Percentiles rank a stretch among this genome's conserved stretches.
Conservation (phyloP, 2,329 filamentous ascomycete species). For the Xylaria digitata region DNA sequence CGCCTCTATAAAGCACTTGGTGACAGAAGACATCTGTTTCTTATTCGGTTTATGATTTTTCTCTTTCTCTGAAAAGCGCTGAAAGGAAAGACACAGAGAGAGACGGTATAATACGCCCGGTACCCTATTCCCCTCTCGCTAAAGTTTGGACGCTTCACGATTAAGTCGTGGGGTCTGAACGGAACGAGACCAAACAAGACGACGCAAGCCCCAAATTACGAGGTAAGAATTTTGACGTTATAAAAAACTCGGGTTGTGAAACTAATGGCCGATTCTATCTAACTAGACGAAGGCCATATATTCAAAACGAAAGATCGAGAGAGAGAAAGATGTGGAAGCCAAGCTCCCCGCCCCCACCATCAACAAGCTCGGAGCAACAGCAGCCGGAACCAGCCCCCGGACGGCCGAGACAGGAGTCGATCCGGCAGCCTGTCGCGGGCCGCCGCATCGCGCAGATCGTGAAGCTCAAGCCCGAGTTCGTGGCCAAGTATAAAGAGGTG, state of each 20-base stretch:
- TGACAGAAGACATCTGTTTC: not conserved
- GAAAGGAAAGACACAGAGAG: too few species aligned
- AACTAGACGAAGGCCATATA: not conserved
- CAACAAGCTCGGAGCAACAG: conserved; percentile 18
- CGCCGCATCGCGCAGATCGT: conserved; percentile 77
- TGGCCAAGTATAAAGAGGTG: conserved; percentile 77
- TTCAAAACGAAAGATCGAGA: not conserved
- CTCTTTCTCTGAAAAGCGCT: too few species aligned
- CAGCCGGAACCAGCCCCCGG: conserved; percentile 27
- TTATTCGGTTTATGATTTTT: not conserved
- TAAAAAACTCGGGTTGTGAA: not conserved
- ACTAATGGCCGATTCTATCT: not conserved
- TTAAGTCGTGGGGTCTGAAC: too few species aligned
- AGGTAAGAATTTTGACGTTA: not conserved
- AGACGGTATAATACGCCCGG: not conserved
- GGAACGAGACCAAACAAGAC: not conserved
- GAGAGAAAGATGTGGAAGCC: conserved; percentile 34
- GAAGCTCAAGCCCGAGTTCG: conserved; percentile 73
- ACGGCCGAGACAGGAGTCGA: conserved; percentile 38
- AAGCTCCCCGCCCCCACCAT: conserved; percentile 28
- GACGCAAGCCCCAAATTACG: not conserved
- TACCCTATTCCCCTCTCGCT: not conserved
- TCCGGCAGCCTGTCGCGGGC: conserved; percentile 55
- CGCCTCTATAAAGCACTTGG: not conserved
- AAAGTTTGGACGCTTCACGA: not conserved